Evolutionary conservation across 306 rosid species (phyloP).

Genomic region (Comarum palustre): DNA sequence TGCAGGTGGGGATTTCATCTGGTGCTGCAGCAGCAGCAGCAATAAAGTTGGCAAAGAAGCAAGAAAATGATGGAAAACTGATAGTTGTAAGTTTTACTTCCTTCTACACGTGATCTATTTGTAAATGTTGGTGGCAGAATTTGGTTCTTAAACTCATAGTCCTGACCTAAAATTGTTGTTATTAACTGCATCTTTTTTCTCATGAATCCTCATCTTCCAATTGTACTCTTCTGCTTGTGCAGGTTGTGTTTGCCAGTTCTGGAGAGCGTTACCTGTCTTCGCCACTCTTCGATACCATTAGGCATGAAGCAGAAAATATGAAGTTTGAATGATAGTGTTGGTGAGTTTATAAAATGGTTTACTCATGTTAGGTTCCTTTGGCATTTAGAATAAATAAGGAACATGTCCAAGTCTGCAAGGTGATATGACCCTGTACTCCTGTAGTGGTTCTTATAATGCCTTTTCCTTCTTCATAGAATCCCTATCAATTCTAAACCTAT

Average conservation of each 20-base stretch:
- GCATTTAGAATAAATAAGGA: background rate
- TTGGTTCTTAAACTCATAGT: background rate
- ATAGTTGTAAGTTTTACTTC: constrained; percentile 45
- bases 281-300: constrained; percentile 49
- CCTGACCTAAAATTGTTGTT: background rate
- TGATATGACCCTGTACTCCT: background rate
- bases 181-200: background rate
- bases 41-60: constrained; percentile 58
- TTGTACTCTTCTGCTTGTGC: background rate
- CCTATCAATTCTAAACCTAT: background rate
- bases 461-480: background rate
- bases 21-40: constrained; percentile 80
- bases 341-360: background rate
- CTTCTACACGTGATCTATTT: background rate
- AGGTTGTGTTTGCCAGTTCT: constrained; percentile 59
- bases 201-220: background rate
- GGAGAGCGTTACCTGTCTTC: constrained; percentile 68
- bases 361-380: background rate
- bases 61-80: constrained; percentile 70
- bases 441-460: background rate
- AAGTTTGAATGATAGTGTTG: constrained; percentile 5
- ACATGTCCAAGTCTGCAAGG: background rate
- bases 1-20: constrained; percentile 81
- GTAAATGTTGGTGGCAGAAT: background rate
- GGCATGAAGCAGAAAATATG: constrained; percentile 63